Evolutionary conservation across 78 protist genomes (phyloP).

Genomic region (Dictyostelium firmibasis): DNA sequence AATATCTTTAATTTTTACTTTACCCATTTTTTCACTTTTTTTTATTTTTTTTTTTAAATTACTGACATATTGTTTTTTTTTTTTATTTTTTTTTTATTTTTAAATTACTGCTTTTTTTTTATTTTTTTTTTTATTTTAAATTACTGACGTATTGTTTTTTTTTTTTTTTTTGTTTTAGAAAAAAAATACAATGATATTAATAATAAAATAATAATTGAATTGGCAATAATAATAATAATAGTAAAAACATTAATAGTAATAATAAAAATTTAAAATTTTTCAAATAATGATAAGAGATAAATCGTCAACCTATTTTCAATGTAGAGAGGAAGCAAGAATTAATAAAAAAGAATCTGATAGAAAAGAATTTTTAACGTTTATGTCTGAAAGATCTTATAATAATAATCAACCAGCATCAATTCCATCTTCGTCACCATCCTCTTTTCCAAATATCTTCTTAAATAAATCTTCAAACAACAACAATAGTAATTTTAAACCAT

Average conservation of each 20-base stretch:
- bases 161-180: background rate
- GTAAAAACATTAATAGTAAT: background rate
- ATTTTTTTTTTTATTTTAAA: background rate
- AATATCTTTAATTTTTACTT: background rate
- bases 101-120: background rate
- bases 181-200: background rate
- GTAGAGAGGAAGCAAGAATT: background rate
- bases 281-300: background rate
- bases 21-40: background rate
- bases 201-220: background rate
- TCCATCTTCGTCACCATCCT: background rate
- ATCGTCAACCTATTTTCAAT: background rate
- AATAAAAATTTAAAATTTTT: background rate
- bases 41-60: too few relatives aligned
- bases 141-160: background rate
- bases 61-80: background rate
- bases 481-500: background rate
- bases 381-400: background rate
- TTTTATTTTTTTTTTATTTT: background rate
- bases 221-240: background rate
- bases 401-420: background rate
- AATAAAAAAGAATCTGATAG: background rate
- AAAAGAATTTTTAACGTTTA: background rate
- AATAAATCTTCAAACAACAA: background rate
- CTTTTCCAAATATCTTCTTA: constrained; percentile 39